These are phyloP conservation scores for Pseudonitzschia delicatissima DNA, from an alignment of 108 stramenopile genomes.

Conservation along the genomic window DNA sequence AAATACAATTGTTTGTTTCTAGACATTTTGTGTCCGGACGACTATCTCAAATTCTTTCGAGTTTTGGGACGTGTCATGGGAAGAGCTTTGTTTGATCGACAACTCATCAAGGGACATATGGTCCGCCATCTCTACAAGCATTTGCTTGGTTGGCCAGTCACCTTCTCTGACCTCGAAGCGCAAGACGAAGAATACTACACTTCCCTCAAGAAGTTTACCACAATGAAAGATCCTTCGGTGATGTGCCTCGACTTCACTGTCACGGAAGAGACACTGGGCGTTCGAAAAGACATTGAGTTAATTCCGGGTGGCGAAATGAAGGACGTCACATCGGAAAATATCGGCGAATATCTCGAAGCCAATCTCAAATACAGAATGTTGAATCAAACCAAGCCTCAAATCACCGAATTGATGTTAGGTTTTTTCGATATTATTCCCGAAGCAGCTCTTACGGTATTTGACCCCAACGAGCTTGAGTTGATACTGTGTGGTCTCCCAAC, in stretches of 20 bases:
- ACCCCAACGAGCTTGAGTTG: constrained; percentile 95
- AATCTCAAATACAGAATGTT: constrained; percentile 86
- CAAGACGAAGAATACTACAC: constrained; percentile 88
- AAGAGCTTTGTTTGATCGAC: constrained; percentile 95
- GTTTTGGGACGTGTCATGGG: constrained; percentile 96
- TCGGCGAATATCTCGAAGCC: constrained; percentile 89
- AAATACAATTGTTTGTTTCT: constrained; percentile 2
- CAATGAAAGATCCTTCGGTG: constrained; percentile 67
- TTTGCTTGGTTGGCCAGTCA: constrained; percentile 96
- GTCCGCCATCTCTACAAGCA: constrained; percentile 97
- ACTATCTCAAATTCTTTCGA: constrained; percentile 95
- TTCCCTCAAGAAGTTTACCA: constrained; percentile 58
- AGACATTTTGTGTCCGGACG: constrained; percentile 39
- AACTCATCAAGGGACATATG: constrained; percentile 96
- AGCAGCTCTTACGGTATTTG: constrained; percentile 93
- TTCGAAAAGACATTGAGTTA: constrained; percentile 80
- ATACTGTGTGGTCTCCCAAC: constrained; percentile 94
- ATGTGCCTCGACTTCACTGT: constrained; percentile 96
- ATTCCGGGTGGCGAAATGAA: constrained; percentile 80
- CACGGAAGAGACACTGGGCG: constrained; percentile 85
- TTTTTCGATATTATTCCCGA: constrained; percentile 97
- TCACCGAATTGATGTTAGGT: constrained; percentile 86
- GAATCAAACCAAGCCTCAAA: constrained; percentile 82
- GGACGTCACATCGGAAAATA: constrained; percentile 92
- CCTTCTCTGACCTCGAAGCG: constrained; percentile 86